Evolutionary conservation across 1,139 yeast genomes (phyloP).

Genomic region (Blastobotrys illinoisensis): DNA sequence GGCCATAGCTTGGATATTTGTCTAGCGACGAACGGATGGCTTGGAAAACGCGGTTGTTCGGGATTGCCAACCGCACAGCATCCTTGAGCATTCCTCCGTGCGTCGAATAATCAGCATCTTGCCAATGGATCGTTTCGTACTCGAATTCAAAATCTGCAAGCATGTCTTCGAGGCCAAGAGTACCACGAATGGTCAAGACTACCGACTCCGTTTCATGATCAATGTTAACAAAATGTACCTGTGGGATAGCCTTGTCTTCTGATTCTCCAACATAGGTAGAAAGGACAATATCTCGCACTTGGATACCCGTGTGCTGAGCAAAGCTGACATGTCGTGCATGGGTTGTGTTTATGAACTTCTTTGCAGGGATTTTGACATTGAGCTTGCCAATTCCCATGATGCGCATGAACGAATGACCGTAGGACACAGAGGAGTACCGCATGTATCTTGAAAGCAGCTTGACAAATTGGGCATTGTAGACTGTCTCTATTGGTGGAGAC

Average conservation of each 20-base stretch:
- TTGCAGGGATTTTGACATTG: constrained; percentile 18
- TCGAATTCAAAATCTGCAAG: constrained; percentile 34
- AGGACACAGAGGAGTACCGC: constrained; percentile 33
- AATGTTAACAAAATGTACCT: constrained; percentile 31
- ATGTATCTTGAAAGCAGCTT: constrained; percentile 29
- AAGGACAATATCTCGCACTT: constrained; percentile 29
- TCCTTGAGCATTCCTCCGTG: constrained; percentile 35
- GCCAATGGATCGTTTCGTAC: constrained; percentile 30
- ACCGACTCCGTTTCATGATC: constrained; percentile 32
- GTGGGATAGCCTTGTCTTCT: constrained; percentile 29
- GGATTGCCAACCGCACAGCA: constrained; percentile 26
- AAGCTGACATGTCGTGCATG: constrained; percentile 18
- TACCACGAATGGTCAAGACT: constrained; percentile 34
- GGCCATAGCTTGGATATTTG: constrained; percentile 28
- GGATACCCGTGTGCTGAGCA: constrained; percentile 31
- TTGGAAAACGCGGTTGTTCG: constrained; percentile 25
- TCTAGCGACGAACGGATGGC: constrained; percentile 27
- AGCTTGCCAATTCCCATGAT: constrained; percentile 27
- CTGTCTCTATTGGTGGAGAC: background rate
- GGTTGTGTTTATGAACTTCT: constrained; percentile 29
- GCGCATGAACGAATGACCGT: constrained; percentile 35
- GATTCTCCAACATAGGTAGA: constrained; percentile 28
- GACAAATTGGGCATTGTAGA: background rate
- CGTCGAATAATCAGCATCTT: constrained; percentile 27
- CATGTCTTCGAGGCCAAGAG: constrained; percentile 33